Conservation (phyloP, 805 yeast genomes). For the Kodamaea jinghongensis region DNA sequence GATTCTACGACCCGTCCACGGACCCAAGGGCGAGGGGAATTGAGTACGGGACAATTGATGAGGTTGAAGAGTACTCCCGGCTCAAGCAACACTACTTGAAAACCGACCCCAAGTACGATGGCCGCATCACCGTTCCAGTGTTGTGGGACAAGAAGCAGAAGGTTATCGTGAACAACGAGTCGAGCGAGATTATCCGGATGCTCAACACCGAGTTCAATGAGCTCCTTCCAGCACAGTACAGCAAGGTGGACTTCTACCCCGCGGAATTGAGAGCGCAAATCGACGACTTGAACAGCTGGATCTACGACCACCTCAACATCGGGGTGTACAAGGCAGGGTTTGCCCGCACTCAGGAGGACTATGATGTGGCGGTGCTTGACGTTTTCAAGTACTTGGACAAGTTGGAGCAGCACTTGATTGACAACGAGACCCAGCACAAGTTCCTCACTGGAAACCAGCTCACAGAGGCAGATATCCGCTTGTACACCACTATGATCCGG, state of each 20-base stretch:
- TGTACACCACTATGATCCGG: constrained; percentile 82
- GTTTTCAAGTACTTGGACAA: constrained; percentile 68
- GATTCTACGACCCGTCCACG: constrained; percentile 56
- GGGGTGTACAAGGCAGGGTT: constrained; percentile 95
- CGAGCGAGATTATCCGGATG: constrained; percentile 85
- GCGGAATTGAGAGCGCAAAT: constrained; percentile 49
- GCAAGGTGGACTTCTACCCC: constrained; percentile 64
- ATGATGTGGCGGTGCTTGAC: constrained; percentile 62
- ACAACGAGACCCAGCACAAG: constrained; percentile 34
- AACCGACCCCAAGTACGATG: constrained; percentile 71
- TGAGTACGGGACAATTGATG: constrained; percentile 35
- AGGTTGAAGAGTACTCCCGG: constrained; percentile 55
- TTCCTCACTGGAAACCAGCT: constrained; percentile 59
- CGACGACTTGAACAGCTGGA: constrained; percentile 78
- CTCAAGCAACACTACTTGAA: constrained; percentile 71
- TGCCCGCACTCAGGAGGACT: constrained; percentile 78
- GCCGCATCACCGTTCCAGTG: constrained; percentile 90
- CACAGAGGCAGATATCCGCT: constrained; percentile 89
- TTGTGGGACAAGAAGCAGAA: constrained; percentile 83
- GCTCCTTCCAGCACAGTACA: constrained; percentile 48
- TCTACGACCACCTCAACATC: constrained; percentile 81
- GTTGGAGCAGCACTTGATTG: constrained; percentile 58
- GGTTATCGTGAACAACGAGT: constrained; percentile 89
- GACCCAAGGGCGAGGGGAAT: constrained; percentile 51
- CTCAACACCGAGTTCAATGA: constrained; percentile 70